Conservation (phyloP, 2,329 filamentous ascomycete species). For the Lachnellula cervina region DNA sequence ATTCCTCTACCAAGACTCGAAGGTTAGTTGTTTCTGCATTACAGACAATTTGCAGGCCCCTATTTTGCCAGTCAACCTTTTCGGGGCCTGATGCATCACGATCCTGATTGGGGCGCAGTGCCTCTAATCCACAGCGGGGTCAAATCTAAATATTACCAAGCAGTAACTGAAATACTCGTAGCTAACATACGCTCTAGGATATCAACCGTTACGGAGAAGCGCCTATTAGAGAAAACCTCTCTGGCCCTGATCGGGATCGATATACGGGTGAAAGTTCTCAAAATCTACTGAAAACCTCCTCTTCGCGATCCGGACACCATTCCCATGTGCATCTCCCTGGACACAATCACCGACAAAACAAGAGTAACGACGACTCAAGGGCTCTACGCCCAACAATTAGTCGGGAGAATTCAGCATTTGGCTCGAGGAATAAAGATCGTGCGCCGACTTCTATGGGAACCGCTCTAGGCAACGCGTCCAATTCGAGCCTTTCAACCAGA, state of each 20-base stretch:
- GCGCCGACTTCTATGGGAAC: conserved; percentile 27
- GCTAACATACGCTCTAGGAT: conserved; percentile 45
- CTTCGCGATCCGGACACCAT: conserved; percentile 50
- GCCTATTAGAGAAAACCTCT: conserved; percentile 65
- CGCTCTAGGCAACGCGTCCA: conserved; percentile 25
- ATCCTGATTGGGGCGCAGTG: neutral
- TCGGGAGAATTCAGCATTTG: conserved; percentile 65
- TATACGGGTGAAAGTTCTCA: conserved; percentile 47
- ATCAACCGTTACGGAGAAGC: conserved; percentile 74
- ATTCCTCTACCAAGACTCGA: conserved; percentile 88
- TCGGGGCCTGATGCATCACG: no score
- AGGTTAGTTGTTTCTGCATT: conserved; percentile 48
- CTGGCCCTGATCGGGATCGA: conserved; percentile 65
- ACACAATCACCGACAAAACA: conserved; percentile 63
- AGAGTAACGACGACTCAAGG: conserved; percentile 61
- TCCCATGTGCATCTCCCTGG: conserved; percentile 59
- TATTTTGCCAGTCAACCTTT: no score
- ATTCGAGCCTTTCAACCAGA: conserved; percentile 44
- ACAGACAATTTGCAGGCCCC: no score
- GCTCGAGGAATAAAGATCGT: conserved; percentile 46
- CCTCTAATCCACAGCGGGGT: conserved; percentile 21
- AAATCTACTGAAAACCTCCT: conserved; percentile 56
- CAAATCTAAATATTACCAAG: neutral
- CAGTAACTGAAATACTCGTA: neutral
- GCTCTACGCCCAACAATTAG: conserved; percentile 67